phyloP scores from a whole-genome alignment of 495 filamentous ascomycete species.

The Podospora pseudoanserina region DNA sequence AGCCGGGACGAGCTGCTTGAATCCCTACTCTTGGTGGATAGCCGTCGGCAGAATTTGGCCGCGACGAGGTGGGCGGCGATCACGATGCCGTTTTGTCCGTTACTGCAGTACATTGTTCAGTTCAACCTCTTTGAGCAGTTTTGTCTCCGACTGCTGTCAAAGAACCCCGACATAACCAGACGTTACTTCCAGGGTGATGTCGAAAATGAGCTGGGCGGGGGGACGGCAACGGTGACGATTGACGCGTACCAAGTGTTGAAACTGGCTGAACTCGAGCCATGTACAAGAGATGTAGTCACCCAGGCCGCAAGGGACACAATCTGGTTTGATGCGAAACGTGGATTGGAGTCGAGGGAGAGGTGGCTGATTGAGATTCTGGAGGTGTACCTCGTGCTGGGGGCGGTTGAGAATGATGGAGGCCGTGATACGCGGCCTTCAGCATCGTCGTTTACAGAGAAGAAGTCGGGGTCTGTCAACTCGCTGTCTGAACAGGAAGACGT shows the following conservation, averaged over 20 bases:
- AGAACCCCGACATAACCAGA: not conserved
- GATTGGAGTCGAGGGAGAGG: conserved; percentile 43
- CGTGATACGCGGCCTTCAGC: not conserved
- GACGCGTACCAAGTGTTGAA: conserved; percentile 19
- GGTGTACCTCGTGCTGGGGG: conserved; percentile 34
- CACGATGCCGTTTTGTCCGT: conserved; percentile 28
- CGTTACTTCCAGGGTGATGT: not conserved
- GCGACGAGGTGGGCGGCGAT: conserved; percentile 7
- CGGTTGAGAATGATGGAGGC: not conserved
- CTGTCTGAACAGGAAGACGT: not conserved
- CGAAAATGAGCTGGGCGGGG: not conserved
- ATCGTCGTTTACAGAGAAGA: not conserved
- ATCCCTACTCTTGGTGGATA: conserved; percentile 34
- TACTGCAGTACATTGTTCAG: conserved; percentile 36
- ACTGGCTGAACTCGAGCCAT: conserved; percentile 5
- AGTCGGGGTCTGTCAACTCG: not conserved
- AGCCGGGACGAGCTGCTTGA: conserved; percentile 24
- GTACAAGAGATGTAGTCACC: not conserved
- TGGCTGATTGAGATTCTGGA: conserved; percentile 40
- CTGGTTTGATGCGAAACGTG: conserved; percentile 23
- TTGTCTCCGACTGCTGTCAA: conserved; percentile 29
- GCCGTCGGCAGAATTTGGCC: conserved; percentile 26
- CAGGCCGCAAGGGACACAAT: conserved; percentile 29
- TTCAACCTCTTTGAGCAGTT: conserved; percentile 42
- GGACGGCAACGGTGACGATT: not conserved